Base-by-base conservation (phyloP, 139 green algal genomes). In the Haematococcus lacustris region DNA sequence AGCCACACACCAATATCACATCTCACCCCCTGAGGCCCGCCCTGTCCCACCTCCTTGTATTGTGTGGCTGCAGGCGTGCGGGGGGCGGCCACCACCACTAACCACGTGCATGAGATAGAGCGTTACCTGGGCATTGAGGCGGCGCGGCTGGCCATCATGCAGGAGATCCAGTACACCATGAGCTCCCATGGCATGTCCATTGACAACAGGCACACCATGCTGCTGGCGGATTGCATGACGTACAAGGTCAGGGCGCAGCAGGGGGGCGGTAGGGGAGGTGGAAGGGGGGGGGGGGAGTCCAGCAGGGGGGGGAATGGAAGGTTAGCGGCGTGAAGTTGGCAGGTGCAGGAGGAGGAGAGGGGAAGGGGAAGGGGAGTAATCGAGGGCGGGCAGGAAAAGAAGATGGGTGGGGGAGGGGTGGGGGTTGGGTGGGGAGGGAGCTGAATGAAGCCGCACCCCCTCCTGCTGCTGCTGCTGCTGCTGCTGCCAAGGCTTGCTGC, bases 181-280 rank as follows among this genome's bases (percentile, higher is more conserved):
- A 75, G 72, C 3, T 68, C 64, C 3, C 91, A 98, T 82, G 93
- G 95, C 81, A 99, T 99, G 92, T 83, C 74, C 71, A 97, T 99
- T 68, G 95, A 99, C 83, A 68, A 84, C 26, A 81, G 95, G 4
- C 95, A 99, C 86, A 96, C 82, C 60, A 98, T 97, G 93, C 85
- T 99, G 68, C 88, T 99, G 51, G 93, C 95, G 0, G 95, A 99
- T 85, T 94, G 93, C 80, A 99, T 99, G 95, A 96, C 93, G 2
- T 97, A 95, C 87, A 97, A 97, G 88, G 47, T 43, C 38, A 6
- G 47, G 67, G 30, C 33, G 3, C n/a, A n/a, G n/a, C n/a, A n/a
- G n/a, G n/a, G n/a, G n/a, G n/a, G n/a, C n/a, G n/a, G n/a, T n/a
- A n/a, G n/a, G n/a, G n/a, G n/a, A n/a, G n/a, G n/a, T n/a, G n/a